Conservation (phyloP, 345 rosid species). For the Leavenworthia alabamica region DNA sequence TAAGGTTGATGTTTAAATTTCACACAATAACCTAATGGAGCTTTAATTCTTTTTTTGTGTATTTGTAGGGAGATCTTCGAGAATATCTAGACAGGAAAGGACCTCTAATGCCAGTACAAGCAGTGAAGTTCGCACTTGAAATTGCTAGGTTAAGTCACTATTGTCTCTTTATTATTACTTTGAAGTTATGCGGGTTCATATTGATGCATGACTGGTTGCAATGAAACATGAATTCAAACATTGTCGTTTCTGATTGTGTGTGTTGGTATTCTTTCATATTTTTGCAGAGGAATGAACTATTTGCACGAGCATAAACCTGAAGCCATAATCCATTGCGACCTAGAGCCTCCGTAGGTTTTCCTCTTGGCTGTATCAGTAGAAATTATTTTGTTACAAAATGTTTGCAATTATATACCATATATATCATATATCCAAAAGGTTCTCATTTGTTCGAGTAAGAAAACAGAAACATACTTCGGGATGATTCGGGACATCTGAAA, state of each 20-base stretch:
- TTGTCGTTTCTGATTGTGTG: constrained; percentile 1
- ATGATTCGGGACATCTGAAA: constrained; percentile 90
- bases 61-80: constrained; percentile 65
- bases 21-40: background rate
- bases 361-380: constrained; percentile 4
- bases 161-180: background rate
- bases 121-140: constrained; percentile 79
- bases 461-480: constrained; percentile 87
- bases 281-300: constrained; percentile 81
- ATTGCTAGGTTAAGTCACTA: constrained; percentile 55
- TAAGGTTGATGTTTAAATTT: background rate
- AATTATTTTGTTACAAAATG: background rate
- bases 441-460: constrained; percentile 45
- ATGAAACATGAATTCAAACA: background rate
- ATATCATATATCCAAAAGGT: constrained; percentile 27
- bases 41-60: background rate
- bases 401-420: constrained; percentile 14
- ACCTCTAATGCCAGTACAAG: constrained; percentile 48
- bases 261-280: too few species aligned
- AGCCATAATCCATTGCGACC: constrained; percentile 75
- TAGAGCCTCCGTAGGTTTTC: constrained; percentile 77
- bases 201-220: background rate
- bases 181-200: background rate
- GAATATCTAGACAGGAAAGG: constrained; percentile 59
- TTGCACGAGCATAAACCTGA: constrained; percentile 79